phyloP scores from a whole-genome alignment of 225 moss, liverwort and hornwort genomes.

The Anthoceros angustus region DNA sequence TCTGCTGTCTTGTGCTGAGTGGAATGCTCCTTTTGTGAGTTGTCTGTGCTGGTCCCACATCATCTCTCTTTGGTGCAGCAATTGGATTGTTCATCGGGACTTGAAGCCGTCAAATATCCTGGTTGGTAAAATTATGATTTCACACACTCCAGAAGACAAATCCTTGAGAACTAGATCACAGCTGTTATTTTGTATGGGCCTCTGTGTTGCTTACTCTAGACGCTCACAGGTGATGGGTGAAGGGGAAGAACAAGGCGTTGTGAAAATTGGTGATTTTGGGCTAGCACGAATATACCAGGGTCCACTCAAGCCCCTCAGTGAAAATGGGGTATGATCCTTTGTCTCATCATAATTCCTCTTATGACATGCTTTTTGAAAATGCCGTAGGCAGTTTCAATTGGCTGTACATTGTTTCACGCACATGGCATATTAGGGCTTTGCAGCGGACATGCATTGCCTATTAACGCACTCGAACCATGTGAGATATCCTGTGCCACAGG shows the following conservation, averaged over 20 bases:
- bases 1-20: background rate
- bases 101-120: conserved; percentile 90
- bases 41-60: too few species aligned
- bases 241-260: conserved; percentile 89
- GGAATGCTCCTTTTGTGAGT: background rate
- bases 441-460: too few species aligned
- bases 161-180: too few species aligned
- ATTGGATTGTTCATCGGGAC: conserved; percentile 98
- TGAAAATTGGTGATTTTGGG: conserved; percentile 95
- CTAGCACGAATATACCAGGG: conserved; percentile 90
- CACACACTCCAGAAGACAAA: too few species aligned
- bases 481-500: background rate
- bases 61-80: conserved; percentile 10
- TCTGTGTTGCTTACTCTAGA: background rate
- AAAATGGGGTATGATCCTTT: conserved; percentile 37
- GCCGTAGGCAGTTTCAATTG: too few species aligned
- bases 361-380: too few species aligned
- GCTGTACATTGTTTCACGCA: too few species aligned
- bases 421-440: too few species aligned
- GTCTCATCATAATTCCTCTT: background rate
- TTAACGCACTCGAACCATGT: background rate
- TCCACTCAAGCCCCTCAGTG: conserved; percentile 63
- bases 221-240: conserved; percentile 55
- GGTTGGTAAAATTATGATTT: conserved; percentile 7
- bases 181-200: too few species aligned